A percentile compares a stretch with the other conserved stretches of the same genome.
phyloP scores from a whole-genome alignment of 2,329 filamentous ascomycete species.

The Cyphellophora attinorum region DNA sequence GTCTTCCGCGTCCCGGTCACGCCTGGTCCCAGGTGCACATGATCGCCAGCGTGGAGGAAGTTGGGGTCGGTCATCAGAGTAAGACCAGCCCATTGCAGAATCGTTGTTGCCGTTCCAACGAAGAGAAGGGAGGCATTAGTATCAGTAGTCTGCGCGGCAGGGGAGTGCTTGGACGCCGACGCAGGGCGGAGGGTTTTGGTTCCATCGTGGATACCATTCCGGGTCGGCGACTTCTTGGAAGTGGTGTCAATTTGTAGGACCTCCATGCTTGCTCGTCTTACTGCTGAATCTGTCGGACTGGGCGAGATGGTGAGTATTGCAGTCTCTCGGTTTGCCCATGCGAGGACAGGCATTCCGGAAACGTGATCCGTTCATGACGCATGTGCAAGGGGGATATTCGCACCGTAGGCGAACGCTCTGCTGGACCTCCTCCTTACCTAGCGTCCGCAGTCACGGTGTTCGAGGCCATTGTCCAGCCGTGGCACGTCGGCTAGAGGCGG shows the following conservation, averaged over 20 bases:
- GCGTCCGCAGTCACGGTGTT: too few relatives aligned
- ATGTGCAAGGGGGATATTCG: too few relatives aligned
- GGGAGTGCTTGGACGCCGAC: not conserved
- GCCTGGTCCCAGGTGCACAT: constrained; percentile 57
- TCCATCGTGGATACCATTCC: constrained; percentile 22
- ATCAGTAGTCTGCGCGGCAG: constrained; percentile 9
- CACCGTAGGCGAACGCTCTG: too few relatives aligned
- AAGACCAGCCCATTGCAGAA: constrained; percentile 31
- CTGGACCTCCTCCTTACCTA: too few relatives aligned
- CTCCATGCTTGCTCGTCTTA: constrained; percentile 24
- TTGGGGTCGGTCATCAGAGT: constrained; percentile 43
- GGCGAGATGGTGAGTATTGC: not conserved
- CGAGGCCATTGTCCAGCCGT: too few relatives aligned
- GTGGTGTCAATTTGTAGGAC: constrained; percentile 30
- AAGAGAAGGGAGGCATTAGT: constrained; percentile 30
- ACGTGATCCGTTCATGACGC: not conserved
- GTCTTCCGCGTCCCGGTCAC: constrained; percentile 46
- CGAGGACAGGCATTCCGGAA: not conserved
- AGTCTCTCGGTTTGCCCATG: not conserved
- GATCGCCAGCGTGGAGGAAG: constrained; percentile 56
- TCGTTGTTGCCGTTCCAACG: constrained; percentile 30
- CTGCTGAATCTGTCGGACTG: not conserved
- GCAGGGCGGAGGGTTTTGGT: not conserved
- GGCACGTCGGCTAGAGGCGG: too few relatives aligned
- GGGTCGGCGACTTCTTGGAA: constrained; percentile 26